Base-by-base conservation (phyloP, 805 yeast genomes). In the Saturnispora diversa region DNA sequence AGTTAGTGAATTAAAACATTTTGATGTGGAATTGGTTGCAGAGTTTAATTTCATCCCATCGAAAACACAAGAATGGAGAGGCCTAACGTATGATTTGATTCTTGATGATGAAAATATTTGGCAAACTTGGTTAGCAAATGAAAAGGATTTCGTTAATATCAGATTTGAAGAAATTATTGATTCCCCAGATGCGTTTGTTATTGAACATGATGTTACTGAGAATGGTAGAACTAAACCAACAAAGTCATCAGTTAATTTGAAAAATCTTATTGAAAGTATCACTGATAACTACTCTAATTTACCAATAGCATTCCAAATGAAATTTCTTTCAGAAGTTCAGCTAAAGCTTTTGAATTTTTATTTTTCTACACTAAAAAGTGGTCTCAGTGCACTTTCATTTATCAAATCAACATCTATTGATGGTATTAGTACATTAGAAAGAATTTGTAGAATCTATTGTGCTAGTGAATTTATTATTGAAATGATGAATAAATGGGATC, bases 271-370 rank as follows among this genome's bases (percentile, higher is more conserved):
- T 17, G 75, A 76, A 46, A 70, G 72, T 34, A 65, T 78, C 39
- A 75, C 79, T 3, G 63, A 64, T 12, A 77, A 74, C 45, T 77
- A 76, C 58, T 63, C 63, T 27, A 64, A 77, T 20, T 64, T 77
- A 45, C 65, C 66, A 20, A 68, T 71, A 13, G 69, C 70, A 33
- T 74, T 67, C 47, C 77, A 79, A 45, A 61, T 77, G 42, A 68
- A 70, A 47, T 77, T 75, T 46, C 62, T 80, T 6, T 62, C 74
- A 15, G 72, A 69, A 17, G 71, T 81, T 32, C 88, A 81, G 54
- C 53, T 80, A 32, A 63, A 66, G 19, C 52, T 82, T 21, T 51
- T 81, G 21, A 80, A 78, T 38, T 60, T 59, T 30, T 80, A 77
- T 51, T 65, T 63, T 44, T 64, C 60, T 6, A 60, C 62, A 11